Evolutionary conservation across 2,329 filamentous ascomycete species (phyloP), one percentile per base, ranked within the genome.

Genomic region (Elsinoe batatas): DNA sequence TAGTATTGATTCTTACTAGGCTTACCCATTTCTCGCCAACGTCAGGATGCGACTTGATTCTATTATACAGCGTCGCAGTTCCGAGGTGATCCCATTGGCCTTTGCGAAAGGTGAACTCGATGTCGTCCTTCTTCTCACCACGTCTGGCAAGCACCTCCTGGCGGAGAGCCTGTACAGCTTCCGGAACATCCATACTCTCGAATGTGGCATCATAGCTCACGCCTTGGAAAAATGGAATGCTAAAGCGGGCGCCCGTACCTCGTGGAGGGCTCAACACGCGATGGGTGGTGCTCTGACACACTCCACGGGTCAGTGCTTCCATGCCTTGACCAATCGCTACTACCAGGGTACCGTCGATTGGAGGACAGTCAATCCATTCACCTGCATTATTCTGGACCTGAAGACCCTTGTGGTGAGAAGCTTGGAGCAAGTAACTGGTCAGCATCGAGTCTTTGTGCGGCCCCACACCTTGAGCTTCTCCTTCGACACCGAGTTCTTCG

Each of bases 381-480:
- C 89, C 89, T 33, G 72, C 69, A 57, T 84, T 78, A 69, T 94
- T 94, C 70, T 93, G 89, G 30, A 88, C 88, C 72, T 95, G 88
- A 60, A 95, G 72, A 0, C 88, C 88, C 22, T 72, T 76, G 68
- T 94, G 89, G n/a, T 76, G 66, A 53, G 81, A 86, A 12, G 87
- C 88, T 72, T 95, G 89, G 46, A 94, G 76, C 40, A 95, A 76
- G 68, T 91, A 94, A 60, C 80, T 86, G 7, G 84, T 85, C 59
- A 93, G 76, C 87, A 93, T 91, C 63, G 81, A 85, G 69, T 91
- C 88, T 69, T 91, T 91, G 73, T 91, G 87, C 33, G 88, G 87
- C 0, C 87, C 88, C 0, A 91, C 78, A 26, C 78, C 78, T 62
- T 81, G 78, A 1, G 85, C 62, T 74, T 69, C 71, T 35, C 72